Evolutionary conservation across 371 early-diverging fungal species (phyloP).

Genomic region (Coemansia sp.): DNA sequence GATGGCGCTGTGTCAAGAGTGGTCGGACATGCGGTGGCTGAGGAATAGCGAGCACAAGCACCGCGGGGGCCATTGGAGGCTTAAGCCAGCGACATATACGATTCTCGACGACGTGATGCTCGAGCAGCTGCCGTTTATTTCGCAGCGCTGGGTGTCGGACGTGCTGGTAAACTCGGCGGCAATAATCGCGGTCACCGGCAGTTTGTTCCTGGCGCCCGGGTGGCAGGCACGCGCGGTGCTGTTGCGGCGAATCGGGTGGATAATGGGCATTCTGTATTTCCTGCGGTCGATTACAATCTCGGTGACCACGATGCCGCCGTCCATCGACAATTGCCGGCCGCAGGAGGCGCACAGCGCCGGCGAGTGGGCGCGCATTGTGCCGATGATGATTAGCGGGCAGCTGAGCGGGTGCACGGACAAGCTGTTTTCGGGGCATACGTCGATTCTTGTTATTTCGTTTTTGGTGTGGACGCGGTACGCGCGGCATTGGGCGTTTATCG

Average conservation of each 20-base stretch:
- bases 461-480: constrained; percentile 67
- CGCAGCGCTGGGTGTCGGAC: constrained; percentile 25
- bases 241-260: constrained; percentile 60
- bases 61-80: constrained; percentile 8
- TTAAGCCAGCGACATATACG: neutral
- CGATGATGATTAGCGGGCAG: constrained; percentile 54
- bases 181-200: constrained; percentile 18
- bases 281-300: constrained; percentile 63
- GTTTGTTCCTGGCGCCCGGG: constrained; percentile 21
- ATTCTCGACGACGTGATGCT: constrained; percentile 33
- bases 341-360: constrained; percentile 36
- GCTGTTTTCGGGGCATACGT: constrained; percentile 74
- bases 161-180: constrained; percentile 21
- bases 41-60: neutral
- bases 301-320: constrained; percentile 69
- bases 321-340: constrained; percentile 55
- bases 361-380: constrained; percentile 44
- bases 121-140: constrained; percentile 17
- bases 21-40: constrained; percentile 45
- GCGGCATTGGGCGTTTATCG: constrained; percentile 53
- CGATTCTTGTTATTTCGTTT: constrained; percentile 57
- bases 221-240: constrained; percentile 55
- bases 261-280: constrained; percentile 60
- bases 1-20: constrained; percentile 40
- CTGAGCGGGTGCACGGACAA: constrained; percentile 69